These are phyloP conservation scores for Melastoma malabathricum DNA, from an alignment of 345 rosid species.

Conservation along the genomic window DNA sequence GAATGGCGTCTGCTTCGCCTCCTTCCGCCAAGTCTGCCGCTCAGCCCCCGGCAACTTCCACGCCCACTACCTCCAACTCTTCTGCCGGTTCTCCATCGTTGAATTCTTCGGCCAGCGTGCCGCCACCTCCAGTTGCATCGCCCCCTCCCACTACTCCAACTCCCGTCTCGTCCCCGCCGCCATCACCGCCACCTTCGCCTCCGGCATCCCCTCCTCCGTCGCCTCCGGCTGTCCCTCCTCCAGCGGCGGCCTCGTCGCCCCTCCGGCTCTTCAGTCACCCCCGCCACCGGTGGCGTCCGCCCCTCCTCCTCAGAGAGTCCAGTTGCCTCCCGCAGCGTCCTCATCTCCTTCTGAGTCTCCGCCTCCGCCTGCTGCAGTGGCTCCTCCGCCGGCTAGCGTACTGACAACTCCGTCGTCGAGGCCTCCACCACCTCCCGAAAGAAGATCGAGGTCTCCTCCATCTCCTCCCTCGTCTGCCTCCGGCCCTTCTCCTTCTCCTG, in stretches of 20 bases:
- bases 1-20: constrained; percentile 2
- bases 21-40: constrained; percentile 14
- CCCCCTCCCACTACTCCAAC: constrained; percentile 25
- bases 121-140: neutral
- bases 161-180: constrained; percentile 6
- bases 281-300: constrained; percentile 26
- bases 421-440: constrained; percentile 7
- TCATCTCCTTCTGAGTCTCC: constrained; percentile 11
- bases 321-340: constrained; percentile 20
- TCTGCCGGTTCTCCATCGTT: no score
- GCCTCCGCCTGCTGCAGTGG: constrained; percentile 8
- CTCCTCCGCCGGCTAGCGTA: constrained; percentile 8
- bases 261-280: constrained; percentile 30
- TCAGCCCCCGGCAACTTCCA: neutral
- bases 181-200: constrained; percentile 19
- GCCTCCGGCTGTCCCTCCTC: constrained; percentile 23
- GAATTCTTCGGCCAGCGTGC: constrained; percentile 14
- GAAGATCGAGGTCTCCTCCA: constrained; percentile 11
- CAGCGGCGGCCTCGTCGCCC: constrained; percentile 24
- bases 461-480: constrained; percentile 18
- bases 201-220: constrained; percentile 27
- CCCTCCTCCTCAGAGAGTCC: constrained; percentile 22
- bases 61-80: no score
- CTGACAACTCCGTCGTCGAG: constrained; percentile 6
- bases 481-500: constrained; percentile 36